Percentiles rank a stretch among this genome's conserved stretches.
Conservation (phyloP, 768 basidiomycete species). For the Fomitopsis pulvina region DNA sequence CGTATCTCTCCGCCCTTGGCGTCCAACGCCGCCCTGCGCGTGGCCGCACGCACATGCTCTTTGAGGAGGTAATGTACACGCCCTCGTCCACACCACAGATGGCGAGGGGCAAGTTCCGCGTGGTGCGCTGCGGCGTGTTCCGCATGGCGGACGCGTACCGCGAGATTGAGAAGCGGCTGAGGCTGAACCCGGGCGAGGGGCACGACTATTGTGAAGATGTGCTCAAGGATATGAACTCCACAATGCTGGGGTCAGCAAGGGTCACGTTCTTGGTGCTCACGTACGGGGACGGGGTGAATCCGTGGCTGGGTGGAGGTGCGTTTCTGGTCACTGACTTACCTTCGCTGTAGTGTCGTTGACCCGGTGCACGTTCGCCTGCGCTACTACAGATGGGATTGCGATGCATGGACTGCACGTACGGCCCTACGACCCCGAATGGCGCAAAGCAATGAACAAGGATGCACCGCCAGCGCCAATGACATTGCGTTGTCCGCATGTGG, state of each 20-base stretch:
- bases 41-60: conserved; percentile 22
- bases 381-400: conserved; percentile 1
- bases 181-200: conserved; percentile 16
- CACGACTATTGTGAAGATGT: conserved; percentile 13
- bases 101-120: conserved; percentile 13
- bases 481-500: no score
- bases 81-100: conserved; percentile 14
- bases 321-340: no score
- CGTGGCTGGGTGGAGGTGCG: no score
- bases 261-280: conserved; percentile 11
- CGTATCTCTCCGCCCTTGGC: conserved; percentile 16
- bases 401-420: not conserved
- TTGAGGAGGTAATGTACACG: conserved; percentile 17
- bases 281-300: conserved; percentile 11
- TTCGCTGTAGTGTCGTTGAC: no score
- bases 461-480: conserved; percentile 7
- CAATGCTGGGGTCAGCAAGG: not conserved
- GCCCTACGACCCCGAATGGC: conserved; percentile 18
- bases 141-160: conserved; percentile 16
- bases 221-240: conserved; percentile 7
- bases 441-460: conserved; percentile 13
- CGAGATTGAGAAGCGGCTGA: conserved; percentile 18
- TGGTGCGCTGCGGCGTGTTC: conserved; percentile 16
- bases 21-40: conserved; percentile 20
- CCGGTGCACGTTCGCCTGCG: no score